These are phyloP conservation scores for Colletotrichum plurivorum DNA, from an alignment of 2,329 filamentous ascomycete genomes.

Conservation along the genomic window DNA sequence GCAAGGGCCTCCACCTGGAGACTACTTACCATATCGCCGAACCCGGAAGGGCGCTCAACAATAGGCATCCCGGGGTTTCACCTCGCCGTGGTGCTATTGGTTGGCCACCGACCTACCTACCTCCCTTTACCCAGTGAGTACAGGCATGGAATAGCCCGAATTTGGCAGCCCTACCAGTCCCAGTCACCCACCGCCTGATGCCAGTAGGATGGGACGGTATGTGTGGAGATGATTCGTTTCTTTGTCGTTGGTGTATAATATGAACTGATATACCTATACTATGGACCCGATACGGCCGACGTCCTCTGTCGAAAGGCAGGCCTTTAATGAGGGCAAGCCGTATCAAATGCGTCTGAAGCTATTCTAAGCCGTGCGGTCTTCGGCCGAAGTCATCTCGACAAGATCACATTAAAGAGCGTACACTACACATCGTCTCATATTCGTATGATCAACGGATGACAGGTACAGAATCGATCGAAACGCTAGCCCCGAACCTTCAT, in stretches of 20 bases:
- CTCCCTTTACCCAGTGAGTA: too few species aligned
- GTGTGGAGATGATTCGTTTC: background rate
- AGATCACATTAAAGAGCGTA: background rate
- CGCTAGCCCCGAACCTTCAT: conserved; percentile 10
- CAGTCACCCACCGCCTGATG: background rate
- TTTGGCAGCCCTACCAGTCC: background rate
- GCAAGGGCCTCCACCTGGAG: background rate
- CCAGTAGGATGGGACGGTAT: background rate
- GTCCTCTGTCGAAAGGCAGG: background rate
- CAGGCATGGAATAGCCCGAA: too few species aligned
- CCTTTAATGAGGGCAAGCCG: background rate
- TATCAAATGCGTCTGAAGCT: background rate
- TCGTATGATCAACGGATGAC: conserved; percentile 31
- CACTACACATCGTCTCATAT: conserved; percentile 14
- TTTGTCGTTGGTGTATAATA: background rate
- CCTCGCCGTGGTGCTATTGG: too few species aligned
- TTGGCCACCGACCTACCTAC: too few species aligned
- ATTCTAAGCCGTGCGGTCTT: background rate
- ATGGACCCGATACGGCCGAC: background rate
- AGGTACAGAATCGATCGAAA: conserved; percentile 24
- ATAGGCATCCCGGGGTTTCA: too few species aligned
- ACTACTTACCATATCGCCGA: too few species aligned
- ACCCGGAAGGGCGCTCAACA: too few species aligned
- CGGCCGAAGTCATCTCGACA: background rate
- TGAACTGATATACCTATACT: background rate